A percentile compares a stretch with the other conserved stretches of the same genome.
Conservation (phyloP, 1,139 yeast species). For the Suhomyces taliae region DNA sequence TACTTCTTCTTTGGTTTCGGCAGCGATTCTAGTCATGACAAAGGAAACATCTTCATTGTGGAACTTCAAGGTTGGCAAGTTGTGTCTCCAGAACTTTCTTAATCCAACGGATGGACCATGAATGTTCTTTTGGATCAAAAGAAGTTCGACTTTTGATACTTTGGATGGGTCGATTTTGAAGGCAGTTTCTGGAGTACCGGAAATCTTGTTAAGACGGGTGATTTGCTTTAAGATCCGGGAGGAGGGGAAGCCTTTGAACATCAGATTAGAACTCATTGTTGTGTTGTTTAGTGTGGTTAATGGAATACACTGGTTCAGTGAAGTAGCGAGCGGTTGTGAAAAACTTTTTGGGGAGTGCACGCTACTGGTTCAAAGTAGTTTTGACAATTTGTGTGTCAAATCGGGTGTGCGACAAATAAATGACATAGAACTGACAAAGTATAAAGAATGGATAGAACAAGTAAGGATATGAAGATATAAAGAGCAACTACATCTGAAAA, state of each 20-base stretch:
- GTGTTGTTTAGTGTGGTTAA: not conserved
- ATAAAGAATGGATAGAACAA: too few relatives aligned
- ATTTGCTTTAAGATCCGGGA: conserved; percentile 34
- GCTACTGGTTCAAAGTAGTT: not conserved
- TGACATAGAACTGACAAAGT: too few relatives aligned
- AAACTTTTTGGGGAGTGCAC: conserved; percentile 7
- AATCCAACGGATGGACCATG: conserved; percentile 39
- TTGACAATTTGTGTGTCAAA: too few relatives aligned
- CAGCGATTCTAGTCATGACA: conserved; percentile 55
- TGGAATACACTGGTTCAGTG: not conserved
- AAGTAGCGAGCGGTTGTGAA: not conserved
- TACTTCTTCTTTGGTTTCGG: conserved; percentile 39
- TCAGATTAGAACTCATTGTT: conserved; percentile 9
- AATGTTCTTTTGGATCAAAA: conserved; percentile 27
- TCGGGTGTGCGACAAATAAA: too few relatives aligned
- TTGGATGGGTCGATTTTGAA: conserved; percentile 29
- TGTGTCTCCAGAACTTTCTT: conserved; percentile 64
- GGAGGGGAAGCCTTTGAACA: conserved; percentile 29
- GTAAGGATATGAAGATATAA: too few relatives aligned
- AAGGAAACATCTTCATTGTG: conserved; percentile 74
- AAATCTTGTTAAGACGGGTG: conserved; percentile 37
- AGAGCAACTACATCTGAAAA: too few relatives aligned
- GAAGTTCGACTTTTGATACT: conserved; percentile 29
- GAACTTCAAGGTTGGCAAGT: conserved; percentile 75
- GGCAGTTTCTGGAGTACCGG: conserved; percentile 40